Base-by-base conservation (phyloP, 169 alveolate genomes). In the Plasmodium reichenowi region DNA sequence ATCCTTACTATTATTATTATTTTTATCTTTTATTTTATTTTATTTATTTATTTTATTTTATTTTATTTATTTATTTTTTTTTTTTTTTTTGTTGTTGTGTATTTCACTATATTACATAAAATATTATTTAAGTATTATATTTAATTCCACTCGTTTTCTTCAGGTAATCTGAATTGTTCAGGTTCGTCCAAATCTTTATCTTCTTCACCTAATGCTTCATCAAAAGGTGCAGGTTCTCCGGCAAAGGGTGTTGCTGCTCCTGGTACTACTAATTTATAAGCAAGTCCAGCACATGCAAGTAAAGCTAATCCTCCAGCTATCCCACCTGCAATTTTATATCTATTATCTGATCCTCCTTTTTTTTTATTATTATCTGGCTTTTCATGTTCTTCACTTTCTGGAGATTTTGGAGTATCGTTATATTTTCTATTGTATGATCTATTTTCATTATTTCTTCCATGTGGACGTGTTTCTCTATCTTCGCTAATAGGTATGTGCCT, bases 261-360 rank as follows among this genome's bases (percentile, higher is more conserved):
- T 7, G 22, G 43, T 10, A 85, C 12, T 70, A 70, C 26, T 47
- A 83, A 83, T 8, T 68, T 83, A 32, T 83, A 83, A 15, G 74
- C 91, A 50, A 71, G 43, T 54, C 83, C 83, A 58, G 50, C 74
- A 12, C 86, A 70, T 59, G 86, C 86, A 13, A 83, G 26, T 70
- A 83, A 26, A 8, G 91, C 91, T 26, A 71, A 54, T 22, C 91
- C 91, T 5, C 75, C 91, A 83, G 71, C 45, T 15, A 83, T 66
- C 22, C 91, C 91, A 15, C 91, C 91, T 43, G 91, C 91, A 67
- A 83, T 83, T 83, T 83, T 83, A 63, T 83, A 67, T 45, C 66
- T 74, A 15, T 67, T 83, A 45, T 83, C 70, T 52, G 67, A 26
- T 54, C 20, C 22, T 48, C 20, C 10, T 56, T 68, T 68, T 12